Conservation (phyloP, 2,329 filamentous ascomycete genomes). For the Chrysoporthe cubensis region DNA sequence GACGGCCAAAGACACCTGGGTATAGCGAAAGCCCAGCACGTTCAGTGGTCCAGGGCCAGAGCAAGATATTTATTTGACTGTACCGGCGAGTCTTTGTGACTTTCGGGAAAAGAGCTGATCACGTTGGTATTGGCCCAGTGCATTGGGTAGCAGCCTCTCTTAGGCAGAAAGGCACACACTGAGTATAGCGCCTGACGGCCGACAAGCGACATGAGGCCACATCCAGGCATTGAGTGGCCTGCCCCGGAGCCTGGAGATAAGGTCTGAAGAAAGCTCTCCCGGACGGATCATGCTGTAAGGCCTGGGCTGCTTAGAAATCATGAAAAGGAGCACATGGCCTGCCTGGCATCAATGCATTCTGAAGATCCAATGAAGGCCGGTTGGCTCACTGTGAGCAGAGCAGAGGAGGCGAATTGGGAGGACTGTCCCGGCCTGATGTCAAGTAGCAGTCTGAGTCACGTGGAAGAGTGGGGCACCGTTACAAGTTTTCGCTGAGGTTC, state of each 20-base stretch:
- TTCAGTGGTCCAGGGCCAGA: no score
- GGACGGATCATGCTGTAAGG: background rate
- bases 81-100: no score
- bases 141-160: background rate
- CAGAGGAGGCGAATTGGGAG: background rate
- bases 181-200: background rate
- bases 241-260: background rate
- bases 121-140: background rate
- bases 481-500: conserved; percentile 46
- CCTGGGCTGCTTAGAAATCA: conserved; percentile 13
- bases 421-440: conserved; percentile 7
- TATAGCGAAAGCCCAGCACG: no score
- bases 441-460: conserved; percentile 7
- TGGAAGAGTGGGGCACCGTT: conserved; percentile 4
- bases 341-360: conserved; percentile 10
- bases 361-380: background rate
- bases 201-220: background rate
- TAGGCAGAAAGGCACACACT: background rate
- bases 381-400: background rate
- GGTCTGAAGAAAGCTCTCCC: background rate
- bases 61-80: no score
- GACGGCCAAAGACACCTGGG: no score
- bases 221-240: background rate
- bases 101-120: background rate
- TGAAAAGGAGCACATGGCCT: no score